These are phyloP conservation scores for Rhizophagus sp. DNA, from an alignment of 192 early-diverging fungal genomes.

Conservation along the genomic window DNA sequence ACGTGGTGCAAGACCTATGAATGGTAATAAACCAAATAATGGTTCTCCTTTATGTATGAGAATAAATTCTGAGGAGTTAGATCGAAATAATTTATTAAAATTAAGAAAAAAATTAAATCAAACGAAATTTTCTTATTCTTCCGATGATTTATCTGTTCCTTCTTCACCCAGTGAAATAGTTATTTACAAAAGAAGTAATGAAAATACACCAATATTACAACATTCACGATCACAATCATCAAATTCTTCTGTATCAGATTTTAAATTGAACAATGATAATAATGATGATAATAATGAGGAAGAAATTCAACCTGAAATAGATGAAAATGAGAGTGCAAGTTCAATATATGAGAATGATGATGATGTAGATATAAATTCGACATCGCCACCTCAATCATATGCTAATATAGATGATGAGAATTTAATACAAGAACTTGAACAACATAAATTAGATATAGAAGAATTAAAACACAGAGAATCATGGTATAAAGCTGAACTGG, in stretches of 20 bases:
- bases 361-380: not conserved
- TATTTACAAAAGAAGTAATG: not conserved
- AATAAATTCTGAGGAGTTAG: not conserved
- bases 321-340: not conserved
- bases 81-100: not conserved
- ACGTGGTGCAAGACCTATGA: not conserved
- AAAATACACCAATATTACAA: not conserved
- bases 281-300: not conserved
- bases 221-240: not conserved
- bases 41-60: not conserved
- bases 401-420: conserved; percentile 28
- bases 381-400: not conserved
- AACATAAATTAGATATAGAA: conserved; percentile 32
- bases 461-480: conserved; percentile 45
- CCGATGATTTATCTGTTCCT: not conserved
- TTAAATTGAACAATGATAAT: not conserved
- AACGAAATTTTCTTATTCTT: not conserved
- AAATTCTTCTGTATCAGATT: not conserved
- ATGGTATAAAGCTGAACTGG: conserved; percentile 48
- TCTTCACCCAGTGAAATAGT: not conserved
- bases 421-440: conserved; percentile 32
- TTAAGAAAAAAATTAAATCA: not conserved
- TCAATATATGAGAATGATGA: not conserved
- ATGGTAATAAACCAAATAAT: not conserved
- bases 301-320: not conserved